These are phyloP conservation scores for Trichosanthes cucumerina DNA, from an alignment of 306 rosid species.

Conservation along the genomic window DNA sequence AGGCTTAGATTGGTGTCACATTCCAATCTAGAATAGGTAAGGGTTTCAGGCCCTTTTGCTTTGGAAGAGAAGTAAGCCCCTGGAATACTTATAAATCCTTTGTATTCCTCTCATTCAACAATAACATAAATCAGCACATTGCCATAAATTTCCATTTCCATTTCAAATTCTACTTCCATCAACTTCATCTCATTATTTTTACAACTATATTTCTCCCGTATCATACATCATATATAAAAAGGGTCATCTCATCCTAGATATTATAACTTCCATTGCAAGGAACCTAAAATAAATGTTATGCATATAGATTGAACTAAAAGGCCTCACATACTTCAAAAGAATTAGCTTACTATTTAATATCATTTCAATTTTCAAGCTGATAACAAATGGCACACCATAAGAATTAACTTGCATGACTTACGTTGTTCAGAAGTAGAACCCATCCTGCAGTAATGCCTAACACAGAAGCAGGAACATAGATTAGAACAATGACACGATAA, in stretches of 20 bases:
- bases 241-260: background rate
- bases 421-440: slow-evolving; percentile 52
- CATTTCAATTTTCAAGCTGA: slow-evolving; percentile 2
- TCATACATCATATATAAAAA: background rate
- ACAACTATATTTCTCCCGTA: background rate
- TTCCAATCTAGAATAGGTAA: background rate
- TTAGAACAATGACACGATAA: slow-evolving; percentile 20
- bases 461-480: slow-evolving; percentile 21
- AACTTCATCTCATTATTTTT: background rate
- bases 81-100: background rate
- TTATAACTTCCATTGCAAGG: background rate
- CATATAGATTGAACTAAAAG: background rate
- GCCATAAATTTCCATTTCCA: background rate
- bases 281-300: background rate
- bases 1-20: background rate
- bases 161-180: background rate
- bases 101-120: background rate
- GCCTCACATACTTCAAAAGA: background rate
- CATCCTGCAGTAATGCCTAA: slow-evolving; percentile 75
- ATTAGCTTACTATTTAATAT: background rate
- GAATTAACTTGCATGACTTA: slow-evolving; percentile 23
- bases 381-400: background rate
- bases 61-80: background rate
- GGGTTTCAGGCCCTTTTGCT: background rate
- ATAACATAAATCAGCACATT: background rate